Percentiles rank a stretch among this genome's conserved stretches.
Conservation (phyloP, 345 rosid genomes). For the Populus nigra region DNA sequence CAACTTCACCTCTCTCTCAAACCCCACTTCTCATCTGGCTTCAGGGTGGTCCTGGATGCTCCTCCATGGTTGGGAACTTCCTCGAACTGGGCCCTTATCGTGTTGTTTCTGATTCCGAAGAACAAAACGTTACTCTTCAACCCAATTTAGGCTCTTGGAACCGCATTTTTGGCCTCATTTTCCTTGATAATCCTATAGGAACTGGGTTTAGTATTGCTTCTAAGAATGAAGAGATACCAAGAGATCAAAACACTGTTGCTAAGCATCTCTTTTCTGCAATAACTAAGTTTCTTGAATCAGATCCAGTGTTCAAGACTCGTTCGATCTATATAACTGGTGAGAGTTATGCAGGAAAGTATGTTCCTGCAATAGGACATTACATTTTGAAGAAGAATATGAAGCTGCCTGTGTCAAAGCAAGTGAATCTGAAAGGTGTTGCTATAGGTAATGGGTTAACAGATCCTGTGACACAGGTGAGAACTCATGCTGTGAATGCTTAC, state of each 20-base stretch:
- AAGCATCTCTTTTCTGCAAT: slow-evolving; percentile 64
- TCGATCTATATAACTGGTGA: slow-evolving; percentile 70
- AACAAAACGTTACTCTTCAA: slow-evolving; percentile 26
- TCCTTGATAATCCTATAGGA: slow-evolving; percentile 75
- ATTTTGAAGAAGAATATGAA: slow-evolving; percentile 46
- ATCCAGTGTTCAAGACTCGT: slow-evolving; percentile 43
- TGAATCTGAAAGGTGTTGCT: slow-evolving; percentile 63
- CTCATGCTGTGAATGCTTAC: slow-evolving; percentile 56
- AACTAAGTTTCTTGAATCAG: slow-evolving; percentile 41
- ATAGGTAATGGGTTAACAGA: slow-evolving; percentile 84
- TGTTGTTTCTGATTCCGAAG: slow-evolving; percentile 26
- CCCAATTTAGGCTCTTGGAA: slow-evolving; percentile 72
- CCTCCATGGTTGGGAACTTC: slow-evolving; percentile 79
- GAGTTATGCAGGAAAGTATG: slow-evolving; percentile 82
- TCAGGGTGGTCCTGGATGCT: slow-evolving; percentile 90
- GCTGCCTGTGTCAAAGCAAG: slow-evolving; percentile 24
- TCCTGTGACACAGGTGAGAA: slow-evolving; percentile 52
- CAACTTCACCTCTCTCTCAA: slow-evolving; percentile 34
- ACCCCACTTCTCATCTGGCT: slow-evolving; percentile 76
- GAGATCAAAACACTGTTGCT: slow-evolving; percentile 13
- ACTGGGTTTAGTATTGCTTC: slow-evolving; percentile 39
- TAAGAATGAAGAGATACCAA: slow-evolving; percentile 52
- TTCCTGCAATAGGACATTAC: slow-evolving; percentile 77
- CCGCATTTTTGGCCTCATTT: slow-evolving; percentile 64
- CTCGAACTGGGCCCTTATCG: slow-evolving; percentile 82